Evolutionary conservation across 257 asterid species (phyloP).

Genomic region (Marsdenia floribunda): DNA sequence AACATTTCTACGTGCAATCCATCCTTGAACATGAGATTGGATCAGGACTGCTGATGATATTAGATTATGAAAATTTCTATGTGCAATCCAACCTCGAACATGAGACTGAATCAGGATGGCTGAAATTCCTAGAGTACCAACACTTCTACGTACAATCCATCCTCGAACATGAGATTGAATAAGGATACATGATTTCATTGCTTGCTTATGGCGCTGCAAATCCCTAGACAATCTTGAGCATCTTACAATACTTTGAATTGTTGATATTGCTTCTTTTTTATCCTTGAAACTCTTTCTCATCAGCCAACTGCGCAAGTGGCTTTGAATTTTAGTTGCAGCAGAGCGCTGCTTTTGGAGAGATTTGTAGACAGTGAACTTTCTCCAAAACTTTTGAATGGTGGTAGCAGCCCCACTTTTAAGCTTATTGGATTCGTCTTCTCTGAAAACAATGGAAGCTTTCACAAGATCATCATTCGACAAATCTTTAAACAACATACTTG

Average conservation of each 20-base stretch:
- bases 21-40: slow-evolving; percentile 70
- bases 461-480: slow-evolving; percentile 12
- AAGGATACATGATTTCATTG: slow-evolving; percentile 37
- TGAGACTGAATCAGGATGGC: slow-evolving; percentile 61
- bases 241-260: slow-evolving; percentile 50
- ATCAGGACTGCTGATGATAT: slow-evolving; percentile 44
- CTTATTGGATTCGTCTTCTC: slow-evolving; percentile 23
- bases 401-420: slow-evolving; percentile 39
- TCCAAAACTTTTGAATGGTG: slow-evolving; percentile 52
- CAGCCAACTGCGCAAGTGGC: slow-evolving; percentile 57
- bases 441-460: slow-evolving; percentile 24
- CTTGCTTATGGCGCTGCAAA: slow-evolving; percentile 35
- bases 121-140: slow-evolving; percentile 25
- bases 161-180: slow-evolving; percentile 76
- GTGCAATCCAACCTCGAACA: slow-evolving; percentile 71
- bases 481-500: slow-evolving; percentile 18
- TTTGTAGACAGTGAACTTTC: slow-evolving; percentile 28
- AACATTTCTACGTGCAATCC: slow-evolving; percentile 54
- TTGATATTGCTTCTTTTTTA: slow-evolving; percentile 43
- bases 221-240: slow-evolving; percentile 36
- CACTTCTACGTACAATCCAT: slow-evolving; percentile 56
- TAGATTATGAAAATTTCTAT: slow-evolving; percentile 29
- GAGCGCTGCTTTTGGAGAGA: slow-evolving; percentile 31
- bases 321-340: slow-evolving; percentile 79
- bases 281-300: slow-evolving; percentile 37